phyloP scores from a whole-genome alignment of 2,329 filamentous ascomycete genomes.

The Colletotrichum godetiae region DNA sequence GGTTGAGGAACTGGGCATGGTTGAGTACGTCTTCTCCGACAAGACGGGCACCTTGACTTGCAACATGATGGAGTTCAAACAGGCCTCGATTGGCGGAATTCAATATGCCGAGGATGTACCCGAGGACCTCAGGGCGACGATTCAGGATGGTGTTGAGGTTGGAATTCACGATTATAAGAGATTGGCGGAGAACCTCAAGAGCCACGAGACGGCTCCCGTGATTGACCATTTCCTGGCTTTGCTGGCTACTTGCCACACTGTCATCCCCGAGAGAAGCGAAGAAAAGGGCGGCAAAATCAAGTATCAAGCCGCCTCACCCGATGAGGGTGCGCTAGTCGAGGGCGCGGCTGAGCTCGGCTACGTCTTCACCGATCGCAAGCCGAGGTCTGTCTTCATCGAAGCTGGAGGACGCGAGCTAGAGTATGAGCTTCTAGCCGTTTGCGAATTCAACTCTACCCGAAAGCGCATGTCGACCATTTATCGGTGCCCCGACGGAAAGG shows the following conservation, averaged over 20 bases:
- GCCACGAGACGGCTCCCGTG: constrained; percentile 60
- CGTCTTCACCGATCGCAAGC: constrained; percentile 90
- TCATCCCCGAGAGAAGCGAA: constrained; percentile 90
- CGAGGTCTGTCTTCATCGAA: constrained; percentile 85
- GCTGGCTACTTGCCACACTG: constrained; percentile 92
- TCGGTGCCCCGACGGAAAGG: constrained; percentile 94
- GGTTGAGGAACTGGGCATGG: constrained; percentile 97
- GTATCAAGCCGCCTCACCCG: constrained; percentile 97
- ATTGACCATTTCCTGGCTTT: constrained; percentile 88
- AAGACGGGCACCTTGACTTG: constrained; percentile 98
- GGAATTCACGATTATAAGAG: constrained; percentile 88
- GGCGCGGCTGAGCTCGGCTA: constrained; percentile 89
- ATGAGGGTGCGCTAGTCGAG: constrained; percentile 96
- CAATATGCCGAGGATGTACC: constrained; percentile 94
- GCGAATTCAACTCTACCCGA: constrained; percentile 97
- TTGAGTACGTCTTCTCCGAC: constrained; percentile 98
- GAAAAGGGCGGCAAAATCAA: constrained; percentile 86
- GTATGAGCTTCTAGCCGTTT: constrained; percentile 95
- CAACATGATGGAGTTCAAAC: constrained; percentile 98
- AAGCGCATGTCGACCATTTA: constrained; percentile 99
- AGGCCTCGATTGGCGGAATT: constrained; percentile 91
- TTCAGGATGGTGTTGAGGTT: constrained; percentile 80
- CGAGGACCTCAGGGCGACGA: constrained; percentile 85
- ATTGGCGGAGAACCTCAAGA: constrained; percentile 76
- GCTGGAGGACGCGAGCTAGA: constrained; percentile 78